These are phyloP conservation scores for Aspergillus baeticus DNA, from an alignment of 495 filamentous ascomycete species.

Conservation along the genomic window DNA sequence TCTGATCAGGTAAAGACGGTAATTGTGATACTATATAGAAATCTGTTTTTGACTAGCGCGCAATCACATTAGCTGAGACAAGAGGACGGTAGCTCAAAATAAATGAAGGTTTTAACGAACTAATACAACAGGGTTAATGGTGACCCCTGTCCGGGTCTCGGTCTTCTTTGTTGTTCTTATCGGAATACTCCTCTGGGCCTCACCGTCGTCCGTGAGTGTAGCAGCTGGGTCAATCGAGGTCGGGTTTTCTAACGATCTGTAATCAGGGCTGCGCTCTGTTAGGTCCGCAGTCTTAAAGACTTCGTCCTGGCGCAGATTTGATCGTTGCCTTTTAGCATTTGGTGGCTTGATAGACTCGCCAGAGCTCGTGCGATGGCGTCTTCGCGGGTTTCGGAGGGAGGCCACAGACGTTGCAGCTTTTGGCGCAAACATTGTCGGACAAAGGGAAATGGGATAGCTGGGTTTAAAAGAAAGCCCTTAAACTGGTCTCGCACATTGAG, in stretches of 20 bases:
- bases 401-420: constrained; percentile 44
- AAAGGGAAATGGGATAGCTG: neutral
- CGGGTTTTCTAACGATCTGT: constrained; percentile 20
- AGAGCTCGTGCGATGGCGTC: constrained; percentile 65
- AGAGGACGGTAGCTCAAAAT: neutral
- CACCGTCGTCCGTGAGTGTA: constrained; percentile 9
- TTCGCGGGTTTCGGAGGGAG: constrained; percentile 57
- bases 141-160: constrained; percentile 45
- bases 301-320: constrained; percentile 53
- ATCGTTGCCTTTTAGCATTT: constrained; percentile 71
- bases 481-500: neutral
- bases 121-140: constrained; percentile 61
- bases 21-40: constrained; percentile 85
- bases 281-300: constrained; percentile 36
- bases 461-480: neutral
- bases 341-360: constrained; percentile 63
- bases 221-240: constrained; percentile 9
- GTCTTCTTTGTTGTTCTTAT: constrained; percentile 58
- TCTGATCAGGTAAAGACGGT: constrained; percentile 71
- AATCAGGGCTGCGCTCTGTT: constrained; percentile 19
- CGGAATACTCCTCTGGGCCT: constrained; percentile 49
- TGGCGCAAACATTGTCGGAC: constrained; percentile 60
- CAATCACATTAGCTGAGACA: constrained; percentile 21
- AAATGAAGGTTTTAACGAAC: constrained; percentile 42
- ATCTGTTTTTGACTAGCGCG: constrained; percentile 73